Base-by-base conservation (phyloP, 192 early-diverging fungal species). In the Lobosporangium transversale region DNA sequence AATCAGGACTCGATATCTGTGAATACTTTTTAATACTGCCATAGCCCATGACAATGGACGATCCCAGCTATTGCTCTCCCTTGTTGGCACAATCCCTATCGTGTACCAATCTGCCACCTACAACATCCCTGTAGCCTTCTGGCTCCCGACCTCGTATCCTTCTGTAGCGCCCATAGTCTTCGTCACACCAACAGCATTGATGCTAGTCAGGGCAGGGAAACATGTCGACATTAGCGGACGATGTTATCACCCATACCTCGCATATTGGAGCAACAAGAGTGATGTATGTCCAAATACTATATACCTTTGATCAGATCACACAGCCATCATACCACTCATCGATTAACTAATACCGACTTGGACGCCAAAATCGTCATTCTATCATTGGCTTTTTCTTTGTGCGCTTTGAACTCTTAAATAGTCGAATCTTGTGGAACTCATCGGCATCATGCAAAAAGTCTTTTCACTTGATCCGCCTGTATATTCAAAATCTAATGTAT, bases 41-140 rank as follows among this genome's bases (percentile, higher is more conserved):
- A n/a, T 78, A 88, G 87, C 87, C 36, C 83, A 86, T 50, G 83
- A 88, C 31, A 79, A 86, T 68, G 85, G 86, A 15, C 80, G 86
- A 54, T 84, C 70, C 9, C 83, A 90, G 66, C 83, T 90, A 21
- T 79, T 96, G 0, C 83, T 98, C 24, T 95, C 90, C 68, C 82
- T 98, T 24, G 86, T 93, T 57, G 97, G 97, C 26, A 97, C 95
- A 0, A 66, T 97, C 8, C 94, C 94, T 3, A 94, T 98, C 33
- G 85, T 86, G 17, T 98, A 92, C 68, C 87, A 89, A 45, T 89
- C 88, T 2, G 81, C 78, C 2, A 85, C 89, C 32, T 97, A 97
- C 81, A 97, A 98, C 75, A 97, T 98, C 49, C 97, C 95, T 1
- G 86, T 98, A 4, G 90, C 89, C 12, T 84, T 95, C 33, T 97